A percentile compares a stretch with the other conserved stretches of the same genome.
These are phyloP conservation scores for Panus rudis DNA, from an alignment of 768 basidiomycete genomes.

Conservation along the genomic window DNA sequence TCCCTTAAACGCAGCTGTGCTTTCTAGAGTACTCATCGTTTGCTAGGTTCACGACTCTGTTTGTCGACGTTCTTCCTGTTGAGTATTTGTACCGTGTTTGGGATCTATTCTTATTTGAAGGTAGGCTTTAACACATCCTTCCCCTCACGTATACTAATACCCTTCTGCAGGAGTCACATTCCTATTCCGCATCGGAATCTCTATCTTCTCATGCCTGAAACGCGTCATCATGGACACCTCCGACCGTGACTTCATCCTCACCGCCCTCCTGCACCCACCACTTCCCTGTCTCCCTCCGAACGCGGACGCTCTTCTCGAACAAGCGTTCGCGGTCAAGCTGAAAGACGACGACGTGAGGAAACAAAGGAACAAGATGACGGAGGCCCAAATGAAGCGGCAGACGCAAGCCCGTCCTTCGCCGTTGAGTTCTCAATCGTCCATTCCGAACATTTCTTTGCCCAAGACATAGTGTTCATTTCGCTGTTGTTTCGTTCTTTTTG, in stretches of 20 bases:
- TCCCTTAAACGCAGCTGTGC: slow-evolving; percentile 1
- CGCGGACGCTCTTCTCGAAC: slow-evolving; percentile 56
- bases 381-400: slow-evolving; percentile 63
- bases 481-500: neutral
- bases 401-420: slow-evolving; percentile 28
- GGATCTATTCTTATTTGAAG: slow-evolving; percentile 81
- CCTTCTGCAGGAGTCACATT: slow-evolving; percentile 52
- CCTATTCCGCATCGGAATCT: slow-evolving; percentile 68
- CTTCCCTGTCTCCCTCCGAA: slow-evolving; percentile 46
- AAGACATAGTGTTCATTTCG: slow-evolving; percentile 2
- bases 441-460: slow-evolving; percentile 22
- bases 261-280: slow-evolving; percentile 45
- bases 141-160: neutral
- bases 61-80: slow-evolving; percentile 57
- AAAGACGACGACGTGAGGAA: slow-evolving; percentile 78
- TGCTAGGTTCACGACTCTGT: slow-evolving; percentile 65
- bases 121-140: slow-evolving; percentile 29
- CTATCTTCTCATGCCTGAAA: slow-evolving; percentile 53
- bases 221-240: slow-evolving; percentile 48
- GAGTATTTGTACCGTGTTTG: slow-evolving; percentile 69
- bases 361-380: slow-evolving; percentile 60
- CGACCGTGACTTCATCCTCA: slow-evolving; percentile 40
- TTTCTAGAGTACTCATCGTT: slow-evolving; percentile 1
- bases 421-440: slow-evolving; percentile 2
- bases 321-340: slow-evolving; percentile 57